These are phyloP conservation scores for Microdochium nivale DNA, from an alignment of 2,329 filamentous ascomycete genomes.

Conservation along the genomic window DNA sequence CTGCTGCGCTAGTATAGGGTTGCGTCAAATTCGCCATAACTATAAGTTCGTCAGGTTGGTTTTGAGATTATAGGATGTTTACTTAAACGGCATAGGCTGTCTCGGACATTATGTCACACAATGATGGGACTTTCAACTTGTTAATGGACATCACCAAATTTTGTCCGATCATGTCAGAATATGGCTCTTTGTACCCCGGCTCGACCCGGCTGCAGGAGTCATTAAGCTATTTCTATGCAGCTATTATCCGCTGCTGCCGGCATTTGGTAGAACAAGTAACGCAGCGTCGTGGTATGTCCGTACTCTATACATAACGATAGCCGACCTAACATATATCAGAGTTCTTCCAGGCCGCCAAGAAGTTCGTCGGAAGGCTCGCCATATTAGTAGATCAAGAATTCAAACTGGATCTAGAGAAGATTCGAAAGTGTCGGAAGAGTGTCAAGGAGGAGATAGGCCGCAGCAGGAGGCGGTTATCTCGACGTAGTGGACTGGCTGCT, in stretches of 20 bases:
- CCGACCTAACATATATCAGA: constrained; percentile 6
- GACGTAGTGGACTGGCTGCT: neutral
- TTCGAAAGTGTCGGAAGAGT: constrained; percentile 9
- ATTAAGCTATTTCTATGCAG: constrained; percentile 24
- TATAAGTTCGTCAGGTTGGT: constrained; percentile 9
- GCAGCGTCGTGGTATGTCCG: constrained; percentile 15
- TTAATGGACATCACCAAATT: constrained; percentile 22
- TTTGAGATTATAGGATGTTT: constrained; percentile 15
- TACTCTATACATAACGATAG: neutral
- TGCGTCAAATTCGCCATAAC: constrained; percentile 30
- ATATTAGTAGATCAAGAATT: constrained; percentile 21
- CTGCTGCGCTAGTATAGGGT: constrained; percentile 33
- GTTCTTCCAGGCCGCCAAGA: constrained; percentile 9
- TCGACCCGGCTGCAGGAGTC: constrained; percentile 22
- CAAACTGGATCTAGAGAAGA: constrained; percentile 9
- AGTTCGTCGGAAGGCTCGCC: constrained; percentile 7
- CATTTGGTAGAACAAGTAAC: constrained; percentile 16
- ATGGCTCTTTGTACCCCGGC: constrained; percentile 23
- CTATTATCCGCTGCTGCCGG: constrained; percentile 24
- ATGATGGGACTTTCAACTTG: constrained; percentile 25
- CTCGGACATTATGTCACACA: constrained; percentile 26
- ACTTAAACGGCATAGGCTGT: constrained; percentile 14
- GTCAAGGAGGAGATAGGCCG: constrained; percentile 11
- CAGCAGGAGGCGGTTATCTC: neutral
- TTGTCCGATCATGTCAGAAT: constrained; percentile 27